phyloP scores from a whole-genome alignment of 176 grass and related monocot genomes.

The Aegilops longissima region DNA sequence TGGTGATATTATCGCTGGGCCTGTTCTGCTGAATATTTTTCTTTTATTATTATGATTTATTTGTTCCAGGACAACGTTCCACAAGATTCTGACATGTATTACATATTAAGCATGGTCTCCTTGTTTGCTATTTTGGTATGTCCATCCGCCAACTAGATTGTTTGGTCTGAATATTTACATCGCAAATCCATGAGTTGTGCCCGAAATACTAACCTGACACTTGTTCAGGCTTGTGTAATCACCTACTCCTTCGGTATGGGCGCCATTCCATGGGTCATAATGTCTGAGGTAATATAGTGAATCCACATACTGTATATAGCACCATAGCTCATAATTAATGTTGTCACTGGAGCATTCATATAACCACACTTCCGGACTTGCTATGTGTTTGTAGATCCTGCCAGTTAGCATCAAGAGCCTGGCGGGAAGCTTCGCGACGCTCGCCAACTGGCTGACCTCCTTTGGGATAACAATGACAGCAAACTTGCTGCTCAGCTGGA shows the following conservation, averaged over 20 bases:
- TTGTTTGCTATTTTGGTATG: conserved; percentile 85
- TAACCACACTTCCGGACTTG: not conserved
- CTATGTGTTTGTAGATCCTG: conserved; percentile 46
- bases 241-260: conserved; percentile 85
- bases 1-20: not conserved
- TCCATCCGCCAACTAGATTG: not conserved
- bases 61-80: conserved; percentile 57
- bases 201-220: not conserved
- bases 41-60: conserved; percentile 21
- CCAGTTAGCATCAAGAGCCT: conserved; percentile 85
- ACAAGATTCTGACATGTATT: conserved; percentile 58
- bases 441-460: conserved; percentile 90
- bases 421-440: conserved; percentile 79
- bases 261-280: conserved; percentile 98
- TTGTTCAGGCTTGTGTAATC: conserved; percentile 74
- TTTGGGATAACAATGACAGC: conserved; percentile 87
- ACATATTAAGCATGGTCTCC: conserved; percentile 71
- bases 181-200: not conserved
- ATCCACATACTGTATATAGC: not conserved
- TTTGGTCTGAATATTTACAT: conserved; percentile 17
- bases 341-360: not conserved
- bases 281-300: conserved; percentile 80
- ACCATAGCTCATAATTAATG: not conserved
- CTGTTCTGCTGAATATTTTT: not conserved
- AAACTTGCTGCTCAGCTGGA: conserved; percentile 87